These are phyloP conservation scores for Phialophora expanda DNA, from an alignment of 2,329 filamentous ascomycete species.

Conservation along the genomic window DNA sequence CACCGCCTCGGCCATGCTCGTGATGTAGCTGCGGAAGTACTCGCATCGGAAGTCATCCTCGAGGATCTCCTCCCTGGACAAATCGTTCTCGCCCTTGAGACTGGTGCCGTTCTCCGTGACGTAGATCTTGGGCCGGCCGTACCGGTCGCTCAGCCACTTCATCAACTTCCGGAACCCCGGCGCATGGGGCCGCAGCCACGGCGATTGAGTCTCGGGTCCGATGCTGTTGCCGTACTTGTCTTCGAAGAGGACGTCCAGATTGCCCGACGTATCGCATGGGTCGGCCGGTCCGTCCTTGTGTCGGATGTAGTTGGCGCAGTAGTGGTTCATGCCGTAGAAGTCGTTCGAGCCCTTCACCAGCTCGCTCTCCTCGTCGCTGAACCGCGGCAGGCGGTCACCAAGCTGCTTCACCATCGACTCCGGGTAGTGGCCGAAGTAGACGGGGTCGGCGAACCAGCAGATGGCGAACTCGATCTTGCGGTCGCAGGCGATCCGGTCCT, in stretches of 20 bases:
- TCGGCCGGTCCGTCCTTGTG: conserved; percentile 63
- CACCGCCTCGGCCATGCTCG: conserved; percentile 74
- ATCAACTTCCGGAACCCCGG: conserved; percentile 78
- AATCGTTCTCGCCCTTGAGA: conserved; percentile 79
- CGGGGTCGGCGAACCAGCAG: conserved; percentile 84
- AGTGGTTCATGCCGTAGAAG: conserved; percentile 95
- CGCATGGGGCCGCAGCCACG: conserved; percentile 79
- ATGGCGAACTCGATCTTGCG: conserved; percentile 88
- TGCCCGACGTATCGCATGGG: conserved; percentile 72
- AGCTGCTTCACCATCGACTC: conserved; percentile 82
- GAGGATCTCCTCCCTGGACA: conserved; percentile 68
- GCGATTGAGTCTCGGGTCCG: conserved; percentile 79
- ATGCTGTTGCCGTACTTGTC: conserved; percentile 75
- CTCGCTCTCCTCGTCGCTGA: conserved; percentile 72
- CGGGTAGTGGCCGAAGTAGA: conserved; percentile 84
- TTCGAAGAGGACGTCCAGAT: conserved; percentile 73
- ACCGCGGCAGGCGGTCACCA: conserved; percentile 74
- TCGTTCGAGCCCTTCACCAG: conserved; percentile 87
- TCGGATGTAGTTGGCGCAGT: conserved; percentile 85
- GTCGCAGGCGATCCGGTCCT: conserved; percentile 74
- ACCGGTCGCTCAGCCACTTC: conserved; percentile 77
- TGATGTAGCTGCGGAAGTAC: conserved; percentile 79
- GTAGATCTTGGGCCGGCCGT: conserved; percentile 77
- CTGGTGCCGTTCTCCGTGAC: conserved; percentile 90
- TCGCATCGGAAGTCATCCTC: conserved; percentile 80